A percentile compares a stretch with the other conserved stretches of the same genome.
These are phyloP conservation scores for Phylloporus sp. DNA, from an alignment of 768 basidiomycete species.

Conservation along the genomic window DNA sequence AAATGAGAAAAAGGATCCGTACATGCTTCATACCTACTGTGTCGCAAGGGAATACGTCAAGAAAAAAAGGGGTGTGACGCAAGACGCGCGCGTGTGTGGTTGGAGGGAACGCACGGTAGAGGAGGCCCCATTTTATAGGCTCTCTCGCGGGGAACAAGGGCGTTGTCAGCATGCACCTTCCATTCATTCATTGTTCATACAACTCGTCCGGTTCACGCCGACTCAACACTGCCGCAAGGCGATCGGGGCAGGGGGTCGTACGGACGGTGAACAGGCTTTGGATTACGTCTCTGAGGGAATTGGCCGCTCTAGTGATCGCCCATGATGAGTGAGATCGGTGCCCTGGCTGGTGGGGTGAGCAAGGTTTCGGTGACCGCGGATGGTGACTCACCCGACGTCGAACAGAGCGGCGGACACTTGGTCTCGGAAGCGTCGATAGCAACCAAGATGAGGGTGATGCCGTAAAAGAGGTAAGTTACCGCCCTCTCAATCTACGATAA, in stretches of 20 bases:
- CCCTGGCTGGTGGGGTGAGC: neutral
- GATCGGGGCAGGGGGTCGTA: conserved; percentile 17
- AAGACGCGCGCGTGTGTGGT: neutral
- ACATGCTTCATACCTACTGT: conserved; percentile 12
- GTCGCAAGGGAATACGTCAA: neutral
- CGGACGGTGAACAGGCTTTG: neutral
- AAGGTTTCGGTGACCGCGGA: conserved; percentile 6
- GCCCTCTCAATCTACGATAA: conserved; percentile 11
- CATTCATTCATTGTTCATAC: neutral
- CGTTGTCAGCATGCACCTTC: conserved; percentile 1
- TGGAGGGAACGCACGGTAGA: neutral
- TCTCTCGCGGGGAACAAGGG: conserved; percentile 9
- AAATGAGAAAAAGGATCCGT: neutral
- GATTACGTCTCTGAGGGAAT: conserved; percentile 13
- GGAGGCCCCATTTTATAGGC: conserved; percentile 8
- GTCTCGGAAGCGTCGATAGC: conserved; percentile 6
- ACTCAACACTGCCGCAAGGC: conserved; percentile 4
- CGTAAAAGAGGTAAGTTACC: conserved; percentile 6
- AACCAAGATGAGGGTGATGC: conserved; percentile 8
- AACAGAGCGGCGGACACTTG: neutral
- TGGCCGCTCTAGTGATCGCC: neutral
- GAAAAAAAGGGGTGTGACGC: neutral
- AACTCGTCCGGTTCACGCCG: neutral
- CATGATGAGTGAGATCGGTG: neutral
- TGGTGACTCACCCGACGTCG: neutral